These are phyloP conservation scores for Canna indica DNA, from an alignment of 176 grass and related monocot species.

Conservation along the genomic window DNA sequence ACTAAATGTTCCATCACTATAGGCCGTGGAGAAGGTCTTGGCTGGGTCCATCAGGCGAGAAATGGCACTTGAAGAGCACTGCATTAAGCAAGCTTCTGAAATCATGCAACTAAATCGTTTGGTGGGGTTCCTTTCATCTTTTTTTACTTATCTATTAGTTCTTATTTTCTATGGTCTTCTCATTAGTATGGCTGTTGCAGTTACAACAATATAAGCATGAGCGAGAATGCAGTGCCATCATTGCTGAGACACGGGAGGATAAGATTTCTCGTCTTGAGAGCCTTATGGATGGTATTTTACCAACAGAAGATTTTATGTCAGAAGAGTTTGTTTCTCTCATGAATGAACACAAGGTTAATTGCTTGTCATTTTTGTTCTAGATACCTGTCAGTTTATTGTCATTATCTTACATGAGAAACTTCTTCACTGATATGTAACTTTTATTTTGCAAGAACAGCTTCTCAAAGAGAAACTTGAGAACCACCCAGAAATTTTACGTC, in stretches of 20 bases:
- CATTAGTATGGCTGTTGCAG: conserved; percentile 34
- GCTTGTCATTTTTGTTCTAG: conserved; percentile 9
- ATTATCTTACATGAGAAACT: conserved; percentile 10
- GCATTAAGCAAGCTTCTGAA: conserved; percentile 74
- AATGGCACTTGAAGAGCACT: conserved; percentile 78
- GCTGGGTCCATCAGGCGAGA: conserved; percentile 89
- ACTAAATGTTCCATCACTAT: conserved; percentile 12
- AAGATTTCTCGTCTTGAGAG: conserved; percentile 94
- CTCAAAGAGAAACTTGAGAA: conserved; percentile 83
- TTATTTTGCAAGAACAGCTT: conserved; percentile 40
- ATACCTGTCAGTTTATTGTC: neutral
- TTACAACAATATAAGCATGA: conserved; percentile 95
- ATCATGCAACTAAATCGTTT: conserved; percentile 82
- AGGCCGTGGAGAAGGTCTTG: conserved; percentile 91
- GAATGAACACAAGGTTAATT: conserved; percentile 78
- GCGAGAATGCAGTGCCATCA: conserved; percentile 90
- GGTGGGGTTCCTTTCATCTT: conserved; percentile 30
- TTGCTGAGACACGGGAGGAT: conserved; percentile 84
- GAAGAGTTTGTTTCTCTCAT: conserved; percentile 75
- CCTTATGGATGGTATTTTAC: conserved; percentile 95
- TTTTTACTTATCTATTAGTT: neutral
- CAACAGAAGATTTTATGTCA: conserved; percentile 76
- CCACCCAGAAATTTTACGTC: conserved; percentile 62
- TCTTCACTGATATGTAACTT: conserved; percentile 13
- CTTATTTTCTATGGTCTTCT: conserved; percentile 5